A percentile compares a stretch with the other conserved stretches of the same genome.
Evolutionary conservation across 345 rosid genomes (phyloP).

Genomic region (Luvunga scandens): DNA sequence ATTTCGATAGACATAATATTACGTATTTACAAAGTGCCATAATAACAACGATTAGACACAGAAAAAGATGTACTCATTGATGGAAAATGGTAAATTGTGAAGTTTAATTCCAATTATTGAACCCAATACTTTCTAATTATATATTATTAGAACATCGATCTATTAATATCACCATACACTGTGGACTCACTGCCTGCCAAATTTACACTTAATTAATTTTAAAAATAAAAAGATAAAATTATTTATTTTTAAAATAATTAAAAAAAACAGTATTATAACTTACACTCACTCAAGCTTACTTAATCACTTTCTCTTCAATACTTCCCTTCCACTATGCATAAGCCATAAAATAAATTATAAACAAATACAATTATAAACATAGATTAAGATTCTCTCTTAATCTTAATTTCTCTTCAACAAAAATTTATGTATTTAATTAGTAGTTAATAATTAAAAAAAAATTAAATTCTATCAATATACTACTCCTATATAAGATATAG

Average conservation of each 20-base stretch:
- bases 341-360: not conserved
- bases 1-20: too few species aligned
- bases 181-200: not conserved
- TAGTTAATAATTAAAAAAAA: too few species aligned
- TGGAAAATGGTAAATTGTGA: not conserved
- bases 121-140: not conserved
- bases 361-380: not conserved
- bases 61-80: too few species aligned
- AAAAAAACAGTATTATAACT: not conserved
- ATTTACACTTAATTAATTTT: not conserved
- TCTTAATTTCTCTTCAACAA: not conserved
- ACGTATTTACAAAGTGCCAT: too few species aligned
- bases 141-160: not conserved
- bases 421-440: not conserved
- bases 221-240: too few species aligned
- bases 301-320: not conserved
- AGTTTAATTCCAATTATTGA: not conserved
- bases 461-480: too few species aligned
- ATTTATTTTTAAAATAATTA: too few species aligned
- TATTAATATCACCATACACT: not conserved
- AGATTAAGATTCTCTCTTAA: too few species aligned
- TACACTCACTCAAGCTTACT: not conserved
- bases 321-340: constrained; percentile 3
- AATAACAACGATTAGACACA: too few species aligned
- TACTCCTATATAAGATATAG: too few species aligned